Percentiles rank a stretch among this genome's conserved stretches.
These are phyloP conservation scores for Cenchrus purpureus DNA, from an alignment of 176 grass and related monocot genomes.

Conservation along the genomic window DNA sequence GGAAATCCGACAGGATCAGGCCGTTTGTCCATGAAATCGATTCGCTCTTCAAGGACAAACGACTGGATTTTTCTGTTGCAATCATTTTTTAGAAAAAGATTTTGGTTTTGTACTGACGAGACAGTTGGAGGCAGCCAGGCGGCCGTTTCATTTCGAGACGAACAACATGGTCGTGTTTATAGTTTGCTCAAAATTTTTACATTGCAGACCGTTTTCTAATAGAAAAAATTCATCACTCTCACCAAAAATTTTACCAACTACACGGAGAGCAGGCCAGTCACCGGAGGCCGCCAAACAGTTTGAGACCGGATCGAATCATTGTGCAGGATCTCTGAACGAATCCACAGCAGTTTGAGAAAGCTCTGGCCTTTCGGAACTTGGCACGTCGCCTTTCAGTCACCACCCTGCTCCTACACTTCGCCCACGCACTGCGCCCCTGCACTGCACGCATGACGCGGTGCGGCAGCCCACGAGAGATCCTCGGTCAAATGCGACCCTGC, in stretches of 20 bases:
- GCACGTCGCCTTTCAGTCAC: conserved; percentile 5
- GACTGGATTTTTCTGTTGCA: background rate
- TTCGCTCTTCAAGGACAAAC: background rate
- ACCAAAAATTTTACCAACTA: too few relatives aligned
- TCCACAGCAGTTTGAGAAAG: conserved; percentile 9
- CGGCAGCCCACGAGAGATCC: background rate
- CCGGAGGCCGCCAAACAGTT: background rate
- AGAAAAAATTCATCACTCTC: too few relatives aligned
- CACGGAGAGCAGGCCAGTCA: background rate
- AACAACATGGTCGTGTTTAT: background rate
- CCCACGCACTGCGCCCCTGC: background rate
- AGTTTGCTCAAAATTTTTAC: too few relatives aligned
- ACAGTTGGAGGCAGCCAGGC: background rate
- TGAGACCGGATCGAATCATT: conserved; percentile 1
- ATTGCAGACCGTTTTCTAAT: too few relatives aligned
- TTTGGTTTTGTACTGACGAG: background rate
- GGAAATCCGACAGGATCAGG: background rate
- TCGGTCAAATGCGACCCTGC: conserved; percentile 15
- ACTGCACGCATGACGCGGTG: background rate
- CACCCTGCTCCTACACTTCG: background rate
- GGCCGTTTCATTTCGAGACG: background rate
- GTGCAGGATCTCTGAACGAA: background rate
- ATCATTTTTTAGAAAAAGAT: background rate
- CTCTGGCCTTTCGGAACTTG: background rate
- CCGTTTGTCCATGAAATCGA: conserved; percentile 12